phyloP scores from a whole-genome alignment of 2,329 filamentous ascomycete genomes.

The Ciborinia camelliae region DNA sequence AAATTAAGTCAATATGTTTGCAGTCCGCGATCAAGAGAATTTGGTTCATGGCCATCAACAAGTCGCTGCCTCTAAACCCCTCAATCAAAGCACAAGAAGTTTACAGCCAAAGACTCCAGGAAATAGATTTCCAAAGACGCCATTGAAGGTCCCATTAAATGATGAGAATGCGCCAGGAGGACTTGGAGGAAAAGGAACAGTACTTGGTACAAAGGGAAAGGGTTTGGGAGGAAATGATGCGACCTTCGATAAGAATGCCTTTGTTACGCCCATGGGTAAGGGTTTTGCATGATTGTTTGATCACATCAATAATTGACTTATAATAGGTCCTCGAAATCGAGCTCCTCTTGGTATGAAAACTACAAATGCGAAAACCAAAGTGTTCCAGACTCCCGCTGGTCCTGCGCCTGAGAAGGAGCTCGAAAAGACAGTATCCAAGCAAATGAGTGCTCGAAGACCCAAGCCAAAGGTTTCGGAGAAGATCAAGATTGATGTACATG shows the following conservation, averaged over 20 bases:
- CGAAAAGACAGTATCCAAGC: constrained; percentile 57
- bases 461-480: constrained; percentile 51
- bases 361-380: constrained; percentile 82
- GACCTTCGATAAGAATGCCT: constrained; percentile 56
- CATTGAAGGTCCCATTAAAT: constrained; percentile 71
- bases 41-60: constrained; percentile 71
- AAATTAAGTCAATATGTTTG: constrained; percentile 58
- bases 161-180: constrained; percentile 74
- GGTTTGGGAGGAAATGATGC: constrained; percentile 50
- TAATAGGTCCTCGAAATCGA: constrained; percentile 54
- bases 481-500: constrained; percentile 62
- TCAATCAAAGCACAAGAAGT: constrained; percentile 61
- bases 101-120: constrained; percentile 75
- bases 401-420: constrained; percentile 56
- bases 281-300: constrained; percentile 39
- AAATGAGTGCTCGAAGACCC: constrained; percentile 54
- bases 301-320: not conserved
- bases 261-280: constrained; percentile 77
- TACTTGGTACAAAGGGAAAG: constrained; percentile 44
- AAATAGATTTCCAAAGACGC: constrained; percentile 74
- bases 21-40: constrained; percentile 84
- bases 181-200: constrained; percentile 55
- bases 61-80: constrained; percentile 65
- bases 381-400: constrained; percentile 62
- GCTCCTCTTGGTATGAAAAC: constrained; percentile 92